A percentile compares a stretch with the other conserved stretches of the same genome.
Conservation (phyloP, 2,329 filamentous ascomycete genomes). For the Trichophyton simii region DNA sequence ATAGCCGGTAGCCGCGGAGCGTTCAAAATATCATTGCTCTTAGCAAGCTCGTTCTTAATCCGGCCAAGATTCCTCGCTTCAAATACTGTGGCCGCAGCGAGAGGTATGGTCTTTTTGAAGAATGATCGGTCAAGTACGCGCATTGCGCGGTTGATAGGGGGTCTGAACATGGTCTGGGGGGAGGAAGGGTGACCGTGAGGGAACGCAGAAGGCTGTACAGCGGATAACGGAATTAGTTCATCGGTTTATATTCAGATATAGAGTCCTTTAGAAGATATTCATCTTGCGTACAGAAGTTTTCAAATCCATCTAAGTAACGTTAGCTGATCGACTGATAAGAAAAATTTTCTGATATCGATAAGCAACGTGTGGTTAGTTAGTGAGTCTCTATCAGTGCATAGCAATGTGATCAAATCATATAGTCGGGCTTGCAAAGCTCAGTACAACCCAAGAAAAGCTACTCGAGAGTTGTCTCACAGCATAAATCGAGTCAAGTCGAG, state of each 20-base stretch:
- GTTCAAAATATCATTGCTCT: slow-evolving; percentile 52
- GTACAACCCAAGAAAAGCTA: neutral
- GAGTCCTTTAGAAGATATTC: neutral
- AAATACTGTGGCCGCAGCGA: slow-evolving; percentile 65
- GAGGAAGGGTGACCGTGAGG: neutral
- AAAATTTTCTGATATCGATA: neutral
- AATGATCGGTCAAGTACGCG: slow-evolving; percentile 69
- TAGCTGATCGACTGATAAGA: neutral
- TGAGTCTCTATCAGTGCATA: neutral
- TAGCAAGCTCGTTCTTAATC: slow-evolving; percentile 54
- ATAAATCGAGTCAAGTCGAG: neutral
- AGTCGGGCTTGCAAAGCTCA: neutral
- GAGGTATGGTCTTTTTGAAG: slow-evolving; percentile 63
- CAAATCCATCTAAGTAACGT: neutral
- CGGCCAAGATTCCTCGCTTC: slow-evolving; percentile 63
- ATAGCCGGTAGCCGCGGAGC: slow-evolving; percentile 54
- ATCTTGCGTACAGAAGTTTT: neutral
- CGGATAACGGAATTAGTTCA: neutral
- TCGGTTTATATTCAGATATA: neutral
- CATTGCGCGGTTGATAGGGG: slow-evolving; percentile 68
- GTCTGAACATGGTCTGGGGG: slow-evolving; percentile 50
- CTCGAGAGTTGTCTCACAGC: neutral
- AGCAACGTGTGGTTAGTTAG: neutral
- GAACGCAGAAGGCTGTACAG: neutral
- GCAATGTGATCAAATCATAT: neutral